A percentile compares a stretch with the other conserved stretches of the same genome.
Conservation (phyloP, 2,329 filamentous ascomycete genomes). For the Sporothrix mexicana region DNA sequence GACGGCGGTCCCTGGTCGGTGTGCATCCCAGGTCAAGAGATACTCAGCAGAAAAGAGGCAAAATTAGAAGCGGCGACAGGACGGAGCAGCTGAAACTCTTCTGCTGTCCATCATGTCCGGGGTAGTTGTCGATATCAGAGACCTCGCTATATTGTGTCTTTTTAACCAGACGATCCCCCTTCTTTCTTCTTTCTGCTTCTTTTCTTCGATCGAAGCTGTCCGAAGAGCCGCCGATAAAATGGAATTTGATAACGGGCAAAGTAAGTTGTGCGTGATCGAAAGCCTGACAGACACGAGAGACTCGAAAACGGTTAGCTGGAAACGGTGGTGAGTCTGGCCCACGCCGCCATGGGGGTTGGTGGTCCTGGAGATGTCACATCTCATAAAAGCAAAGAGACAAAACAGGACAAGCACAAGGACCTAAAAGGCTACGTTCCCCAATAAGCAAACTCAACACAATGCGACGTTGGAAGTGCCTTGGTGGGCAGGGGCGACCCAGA, state of each 20-base stretch:
- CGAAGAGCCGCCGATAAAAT: conserved; percentile 2
- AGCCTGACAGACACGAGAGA: conserved; percentile 16
- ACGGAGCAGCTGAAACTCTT: conserved; percentile 24
- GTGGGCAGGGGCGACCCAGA: not conserved
- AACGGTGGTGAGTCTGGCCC: conserved; percentile 18
- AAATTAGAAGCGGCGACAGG: not conserved
- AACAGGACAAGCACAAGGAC: too few species aligned
- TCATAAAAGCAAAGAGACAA: not conserved
- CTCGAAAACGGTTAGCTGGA: not conserved
- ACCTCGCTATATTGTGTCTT: not conserved
- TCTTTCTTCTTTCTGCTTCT: not conserved
- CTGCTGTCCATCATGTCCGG: conserved; percentile 4
- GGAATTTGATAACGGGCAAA: not conserved
- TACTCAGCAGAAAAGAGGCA: not conserved
- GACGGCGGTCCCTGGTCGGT: not conserved
- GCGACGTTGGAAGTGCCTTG: not conserved
- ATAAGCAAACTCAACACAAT: conserved; percentile 13
- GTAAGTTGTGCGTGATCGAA: not conserved
- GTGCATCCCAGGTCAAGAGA: not conserved
- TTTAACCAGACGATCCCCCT: conserved; percentile 21
- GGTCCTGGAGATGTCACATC: conserved; percentile 4
- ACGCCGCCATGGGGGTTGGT: not conserved
- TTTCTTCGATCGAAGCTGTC: not conserved
- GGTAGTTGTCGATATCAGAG: not conserved
- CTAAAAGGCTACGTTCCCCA: conserved; percentile 8